Evolutionary conservation across 768 basidiomycete species (phyloP), one percentile per base, ranked within the genome.

Genomic region (Boletales sp.): DNA sequence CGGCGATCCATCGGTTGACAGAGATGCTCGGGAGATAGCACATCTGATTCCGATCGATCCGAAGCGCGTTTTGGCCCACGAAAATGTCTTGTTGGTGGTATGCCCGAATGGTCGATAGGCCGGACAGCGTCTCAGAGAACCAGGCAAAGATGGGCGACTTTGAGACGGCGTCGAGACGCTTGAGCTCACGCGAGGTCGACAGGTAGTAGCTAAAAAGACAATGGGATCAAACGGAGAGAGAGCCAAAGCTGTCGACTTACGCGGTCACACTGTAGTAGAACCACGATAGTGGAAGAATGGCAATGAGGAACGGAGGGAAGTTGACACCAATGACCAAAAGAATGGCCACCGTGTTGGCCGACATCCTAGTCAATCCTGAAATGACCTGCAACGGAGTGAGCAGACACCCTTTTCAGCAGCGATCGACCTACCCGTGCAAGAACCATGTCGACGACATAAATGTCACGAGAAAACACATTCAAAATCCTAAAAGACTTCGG

Each of bases 381-480:
- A 94, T 83, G 17, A 90, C 65, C 74, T 75, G 28, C 14, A 5
- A 9, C 1, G 13, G 8, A 5, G 41, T 60, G 4, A 59, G 33
- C 5, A 51, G 30, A 31, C 33, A n/a, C 4, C 2, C 19, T 3
- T 4, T 36, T 2, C 1, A 21, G 8, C n/a, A 40, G 2, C 3
- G 2, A 35, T 18, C 1, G 0, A 56, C 72, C 41, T 48, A 73
- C 86, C 30, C 87, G 77, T 6, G 82, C 83, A 18, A 96, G 78
- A 9, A 91, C 72, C 61, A 91, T 86, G 70, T 96, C 94, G 15
- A 95, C 80, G 28, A 87, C 86, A 59, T 89, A 90, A 14, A 80
- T 83, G 59, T 98, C 95, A 3, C 92, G 82, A 4, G 90, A 90
- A 69, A 97, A 97, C 25, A 96, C 67, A 67, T 96, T 97, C 45